Evolutionary conservation across 31 red algal genomes (phyloP).

Genomic region (Odonthalia washingtoniensis): DNA sequence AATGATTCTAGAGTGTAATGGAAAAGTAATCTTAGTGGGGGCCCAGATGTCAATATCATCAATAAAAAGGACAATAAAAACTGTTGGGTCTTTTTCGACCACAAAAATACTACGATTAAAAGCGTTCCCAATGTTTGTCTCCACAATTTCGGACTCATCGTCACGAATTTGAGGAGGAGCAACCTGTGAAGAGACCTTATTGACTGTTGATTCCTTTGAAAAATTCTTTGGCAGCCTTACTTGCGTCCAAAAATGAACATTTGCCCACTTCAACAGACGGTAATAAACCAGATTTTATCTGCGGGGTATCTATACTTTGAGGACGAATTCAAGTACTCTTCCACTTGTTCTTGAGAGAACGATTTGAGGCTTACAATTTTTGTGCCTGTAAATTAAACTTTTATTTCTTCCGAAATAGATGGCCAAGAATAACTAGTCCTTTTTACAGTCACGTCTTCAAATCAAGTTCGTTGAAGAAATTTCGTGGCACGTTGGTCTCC

Average conservation of each 20-base stretch:
- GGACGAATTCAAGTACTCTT: constrained; percentile 5
- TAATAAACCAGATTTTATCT: too few relatives aligned
- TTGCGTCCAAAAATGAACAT: too few relatives aligned
- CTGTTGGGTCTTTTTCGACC: neutral
- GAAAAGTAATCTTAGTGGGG: neutral
- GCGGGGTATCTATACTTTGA: too few relatives aligned
- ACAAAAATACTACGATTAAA: neutral
- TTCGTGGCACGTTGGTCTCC: neutral
- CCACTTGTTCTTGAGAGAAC: neutral
- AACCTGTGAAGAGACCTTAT: too few relatives aligned
- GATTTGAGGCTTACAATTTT: neutral
- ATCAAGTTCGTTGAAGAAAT: neutral
- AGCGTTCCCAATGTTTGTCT: neutral
- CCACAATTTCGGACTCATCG: neutral
- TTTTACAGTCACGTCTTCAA: neutral
- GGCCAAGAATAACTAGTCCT: neutral
- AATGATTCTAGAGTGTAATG: neutral
- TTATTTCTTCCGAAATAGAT: neutral
- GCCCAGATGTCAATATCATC: neutral
- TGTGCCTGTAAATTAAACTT: neutral
- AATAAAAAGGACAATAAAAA: neutral
- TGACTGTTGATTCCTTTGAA: too few relatives aligned
- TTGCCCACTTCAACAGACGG: too few relatives aligned
- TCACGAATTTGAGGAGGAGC: neutral
- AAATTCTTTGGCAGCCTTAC: too few relatives aligned